These are phyloP conservation scores for Rhodosporidiobolus odoratus DNA, from an alignment of 768 basidiomycete genomes.

Conservation along the genomic window DNA sequence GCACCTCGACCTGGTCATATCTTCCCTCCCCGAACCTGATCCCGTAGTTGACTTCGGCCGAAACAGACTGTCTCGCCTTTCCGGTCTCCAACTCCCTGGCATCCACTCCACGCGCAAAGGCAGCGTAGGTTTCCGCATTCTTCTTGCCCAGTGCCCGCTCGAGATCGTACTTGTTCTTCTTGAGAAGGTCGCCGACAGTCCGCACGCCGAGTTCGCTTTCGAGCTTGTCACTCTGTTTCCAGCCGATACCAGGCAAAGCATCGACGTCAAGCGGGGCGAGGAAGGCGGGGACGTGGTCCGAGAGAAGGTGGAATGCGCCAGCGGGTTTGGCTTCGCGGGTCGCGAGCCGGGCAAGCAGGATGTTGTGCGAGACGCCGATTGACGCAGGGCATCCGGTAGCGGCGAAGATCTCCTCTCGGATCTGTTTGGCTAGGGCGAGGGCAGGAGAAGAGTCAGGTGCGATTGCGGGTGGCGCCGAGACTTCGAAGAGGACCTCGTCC, in stretches of 20 bases:
- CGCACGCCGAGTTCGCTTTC: slow-evolving; percentile 56
- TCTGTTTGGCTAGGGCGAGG: slow-evolving; percentile 52
- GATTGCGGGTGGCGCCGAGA: slow-evolving; percentile 52
- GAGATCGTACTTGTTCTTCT: slow-evolving; percentile 44
- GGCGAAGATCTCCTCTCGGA: slow-evolving; percentile 67
- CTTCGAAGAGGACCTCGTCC: slow-evolving; percentile 91
- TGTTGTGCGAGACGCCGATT: slow-evolving; percentile 86
- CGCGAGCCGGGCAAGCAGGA: slow-evolving; percentile 85
- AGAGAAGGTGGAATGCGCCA: slow-evolving; percentile 68
- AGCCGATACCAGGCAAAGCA: slow-evolving; percentile 82
- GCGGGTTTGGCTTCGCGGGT: slow-evolving; percentile 88
- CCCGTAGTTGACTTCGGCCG: slow-evolving; percentile 93
- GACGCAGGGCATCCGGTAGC: slow-evolving; percentile 71
- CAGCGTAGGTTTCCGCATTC: slow-evolving; percentile 78
- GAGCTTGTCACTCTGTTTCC: slow-evolving; percentile 68
- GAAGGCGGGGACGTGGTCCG: slow-evolving; percentile 54
- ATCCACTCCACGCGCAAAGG: slow-evolving; percentile 78
- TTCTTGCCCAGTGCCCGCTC: slow-evolving; percentile 69
- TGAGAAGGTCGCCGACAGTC: slow-evolving; percentile 63
- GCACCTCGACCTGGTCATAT: slow-evolving; percentile 66
- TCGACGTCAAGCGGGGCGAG: slow-evolving; percentile 67
- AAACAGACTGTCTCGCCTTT: slow-evolving; percentile 82
- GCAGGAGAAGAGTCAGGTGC: slow-evolving; percentile 13
- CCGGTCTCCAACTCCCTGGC: slow-evolving; percentile 71
- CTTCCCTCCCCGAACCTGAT: slow-evolving; percentile 71